Base-by-base conservation (phyloP, 768 basidiomycete species). In the Collybia mongolica region DNA sequence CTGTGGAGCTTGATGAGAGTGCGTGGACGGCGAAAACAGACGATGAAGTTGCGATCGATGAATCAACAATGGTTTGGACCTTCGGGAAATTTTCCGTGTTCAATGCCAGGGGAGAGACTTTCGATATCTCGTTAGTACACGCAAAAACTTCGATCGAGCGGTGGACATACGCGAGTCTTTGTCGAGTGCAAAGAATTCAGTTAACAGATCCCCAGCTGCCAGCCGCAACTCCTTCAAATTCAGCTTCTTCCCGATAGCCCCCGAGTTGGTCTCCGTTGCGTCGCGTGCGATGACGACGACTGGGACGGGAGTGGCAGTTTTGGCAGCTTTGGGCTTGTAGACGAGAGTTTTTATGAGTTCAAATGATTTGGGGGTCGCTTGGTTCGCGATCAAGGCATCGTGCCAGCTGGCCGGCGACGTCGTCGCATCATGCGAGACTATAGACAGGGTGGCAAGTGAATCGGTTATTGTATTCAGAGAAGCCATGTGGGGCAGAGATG, bases 301-400 rank as follows among this genome's bases (percentile, higher is more conserved):
- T 6, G 93, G 94, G 46, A 92, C 79, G 1, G 92, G 84, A 24
- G 79, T 82, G 6, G 89, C 90, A 0, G 82, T 80, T 67, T 97
- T 97, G n/a, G 93, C 88, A 2, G 93, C 93, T 70, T 95, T 95
- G 26, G 94, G 94, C 65, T 98, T 98, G 85, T 92, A 96, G 49
- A 96, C 86, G 58, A 95, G 85, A 42, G 88, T 90, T 68, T 93
- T 94, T 65, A 89, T 79, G 59, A 91, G 76, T 65, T 89, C 82
- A 61, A 86, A 90, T 14, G 74, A 72, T 41, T 70, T 71, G 1
- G 86, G 84, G 19, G 77, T 71, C 11, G 76, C 70, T 35, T 76
- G 57, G 44, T 69, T 66, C 6, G 79, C 73, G 53, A 77, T 72
- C 59, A 97, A 70, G 39, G 85, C 81, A 39, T 84, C 84, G 56